A percentile compares a stretch with the other conserved stretches of the same genome.
These are phyloP conservation scores for Penicillium nordicum DNA, from an alignment of 2,329 filamentous ascomycete genomes.

Conservation along the genomic window DNA sequence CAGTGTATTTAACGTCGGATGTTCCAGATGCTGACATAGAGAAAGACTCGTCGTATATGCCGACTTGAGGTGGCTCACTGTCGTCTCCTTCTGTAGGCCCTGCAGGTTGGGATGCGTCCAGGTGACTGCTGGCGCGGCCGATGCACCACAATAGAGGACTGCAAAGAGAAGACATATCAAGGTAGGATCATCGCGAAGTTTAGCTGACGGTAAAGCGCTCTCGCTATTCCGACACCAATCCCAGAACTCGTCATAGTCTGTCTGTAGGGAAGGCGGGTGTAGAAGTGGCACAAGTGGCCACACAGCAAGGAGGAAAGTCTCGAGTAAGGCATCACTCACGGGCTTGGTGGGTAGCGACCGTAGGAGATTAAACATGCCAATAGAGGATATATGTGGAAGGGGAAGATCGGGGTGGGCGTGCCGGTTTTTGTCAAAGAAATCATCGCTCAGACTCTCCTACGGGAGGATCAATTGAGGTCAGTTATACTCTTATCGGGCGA, in stretches of 20 bases:
- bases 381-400: not conserved
- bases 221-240: not conserved
- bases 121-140: not conserved
- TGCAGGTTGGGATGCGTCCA: not conserved
- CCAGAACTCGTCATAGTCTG: constrained; percentile 13
- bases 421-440: not conserved
- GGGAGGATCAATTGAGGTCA: not conserved
- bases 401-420: not conserved
- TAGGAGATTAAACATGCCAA: not conserved
- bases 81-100: not conserved
- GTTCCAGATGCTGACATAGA: not conserved
- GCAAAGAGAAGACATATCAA: not conserved
- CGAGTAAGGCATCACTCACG: not conserved
- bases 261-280: constrained; percentile 1
- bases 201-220: not conserved
- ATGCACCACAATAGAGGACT: not conserved
- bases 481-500: not conserved
- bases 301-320: not conserved
- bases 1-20: not conserved
- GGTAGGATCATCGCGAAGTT: constrained; percentile 9
- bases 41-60: not conserved
- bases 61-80: not conserved
- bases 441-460: not conserved
- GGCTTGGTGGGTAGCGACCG: not conserved
- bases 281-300: constrained; percentile 7